phyloP scores from a whole-genome alignment of 164 flowering plant species.

The Warburgia ugandensis region DNA sequence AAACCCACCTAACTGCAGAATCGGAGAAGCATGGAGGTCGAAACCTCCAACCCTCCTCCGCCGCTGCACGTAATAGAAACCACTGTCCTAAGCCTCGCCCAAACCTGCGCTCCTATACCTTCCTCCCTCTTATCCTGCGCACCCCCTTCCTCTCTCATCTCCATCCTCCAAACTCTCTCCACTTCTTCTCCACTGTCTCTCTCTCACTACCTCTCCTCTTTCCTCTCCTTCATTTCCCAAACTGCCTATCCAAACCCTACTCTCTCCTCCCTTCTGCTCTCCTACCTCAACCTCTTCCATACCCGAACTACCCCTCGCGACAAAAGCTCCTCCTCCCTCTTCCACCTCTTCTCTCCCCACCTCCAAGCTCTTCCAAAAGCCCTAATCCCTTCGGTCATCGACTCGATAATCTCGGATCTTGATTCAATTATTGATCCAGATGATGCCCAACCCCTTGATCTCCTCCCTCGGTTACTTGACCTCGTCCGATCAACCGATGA shows the following conservation, averaged over 20 bases:
- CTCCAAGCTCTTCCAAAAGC: constrained; percentile 19
- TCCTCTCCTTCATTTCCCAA: constrained; percentile 43
- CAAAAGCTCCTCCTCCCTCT: constrained; percentile 29
- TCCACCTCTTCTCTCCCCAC: constrained; percentile 37
- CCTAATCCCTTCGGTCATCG: constrained; percentile 18
- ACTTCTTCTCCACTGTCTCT: constrained; percentile 40
- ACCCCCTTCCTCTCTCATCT: constrained; percentile 40
- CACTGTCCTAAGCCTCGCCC: constrained; percentile 43
- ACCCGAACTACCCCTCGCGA: constrained; percentile 51
- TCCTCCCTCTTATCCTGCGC: constrained; percentile 35
- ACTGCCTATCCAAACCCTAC: constrained; percentile 24
- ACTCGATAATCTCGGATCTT: constrained; percentile 29
- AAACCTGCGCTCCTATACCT: constrained; percentile 27
- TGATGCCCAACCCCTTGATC: constrained; percentile 51
- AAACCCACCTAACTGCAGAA: not conserved
- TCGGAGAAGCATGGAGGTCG: constrained; percentile 2
- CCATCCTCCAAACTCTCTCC: constrained; percentile 32
- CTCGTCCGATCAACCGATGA: constrained; percentile 28
- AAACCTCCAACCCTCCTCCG: constrained; percentile 3
- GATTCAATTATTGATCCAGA: constrained; percentile 26
- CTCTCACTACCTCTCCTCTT: constrained; percentile 43
- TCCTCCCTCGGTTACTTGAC: constrained; percentile 45
- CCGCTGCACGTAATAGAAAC: constrained; percentile 22
- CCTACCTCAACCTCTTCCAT: constrained; percentile 44
- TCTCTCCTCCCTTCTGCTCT: constrained; percentile 40